These are phyloP conservation scores for Trametes versicolor DNA, from an alignment of 1,284 basidiomycete species.

Conservation along the genomic window DNA sequence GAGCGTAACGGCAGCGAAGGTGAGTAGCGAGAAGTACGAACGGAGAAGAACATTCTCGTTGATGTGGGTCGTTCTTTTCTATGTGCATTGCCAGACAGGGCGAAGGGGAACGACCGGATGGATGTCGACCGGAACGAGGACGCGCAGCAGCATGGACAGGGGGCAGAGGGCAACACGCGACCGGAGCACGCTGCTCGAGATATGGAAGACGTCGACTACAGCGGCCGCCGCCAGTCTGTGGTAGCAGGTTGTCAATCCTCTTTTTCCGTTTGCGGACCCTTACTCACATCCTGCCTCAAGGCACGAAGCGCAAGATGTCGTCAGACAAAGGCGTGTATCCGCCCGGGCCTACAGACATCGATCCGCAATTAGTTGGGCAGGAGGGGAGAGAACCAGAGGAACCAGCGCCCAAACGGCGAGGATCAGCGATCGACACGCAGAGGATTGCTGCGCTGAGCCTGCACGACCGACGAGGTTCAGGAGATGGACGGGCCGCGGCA, in stretches of 20 bases:
- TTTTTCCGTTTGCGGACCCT: constrained; percentile 26
- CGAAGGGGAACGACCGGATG: constrained; percentile 53
- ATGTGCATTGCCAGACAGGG: constrained; percentile 45
- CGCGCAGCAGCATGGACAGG: constrained; percentile 32
- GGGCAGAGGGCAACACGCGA: constrained; percentile 31
- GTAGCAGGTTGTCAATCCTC: constrained; percentile 39
- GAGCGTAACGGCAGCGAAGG: constrained; percentile 31
- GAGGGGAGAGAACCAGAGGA: constrained; percentile 70
- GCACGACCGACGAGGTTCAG: constrained; percentile 78
- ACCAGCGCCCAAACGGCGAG: constrained; percentile 81
- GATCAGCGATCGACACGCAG: constrained; percentile 80
- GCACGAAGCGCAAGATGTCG: constrained; percentile 85
- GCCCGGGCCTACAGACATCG: constrained; percentile 65
- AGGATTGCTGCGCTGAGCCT: constrained; percentile 76
- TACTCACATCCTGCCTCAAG: constrained; percentile 56
- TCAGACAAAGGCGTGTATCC: constrained; percentile 63
- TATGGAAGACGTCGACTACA: constrained; percentile 65
- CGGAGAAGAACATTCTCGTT: constrained; percentile 28
- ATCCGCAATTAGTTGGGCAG: constrained; percentile 74
- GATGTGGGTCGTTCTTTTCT: constrained; percentile 31
- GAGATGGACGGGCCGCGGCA: constrained; percentile 63
- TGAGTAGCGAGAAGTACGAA: constrained; percentile 27
- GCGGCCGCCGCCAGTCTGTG: constrained; percentile 59
- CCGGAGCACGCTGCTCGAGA: constrained; percentile 37
- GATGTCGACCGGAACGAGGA: constrained; percentile 52